Base-by-base conservation (phyloP, 352 stramenopile genomes). In the Globisporangium solare region DNA sequence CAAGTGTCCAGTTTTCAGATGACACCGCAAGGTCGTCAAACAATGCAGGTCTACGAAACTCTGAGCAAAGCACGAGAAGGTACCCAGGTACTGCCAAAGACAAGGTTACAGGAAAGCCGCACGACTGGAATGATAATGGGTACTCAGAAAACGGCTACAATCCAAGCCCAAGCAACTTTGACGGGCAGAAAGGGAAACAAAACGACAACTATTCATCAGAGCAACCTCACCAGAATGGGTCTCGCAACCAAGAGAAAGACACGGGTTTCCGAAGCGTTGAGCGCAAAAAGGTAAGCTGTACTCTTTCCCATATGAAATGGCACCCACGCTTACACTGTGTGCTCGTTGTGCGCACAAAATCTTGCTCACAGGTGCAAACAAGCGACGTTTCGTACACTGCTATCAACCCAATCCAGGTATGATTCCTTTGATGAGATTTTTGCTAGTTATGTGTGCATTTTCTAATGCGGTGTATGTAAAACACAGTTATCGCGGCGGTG, bases 401-500 rank as follows among this genome's bases (percentile, higher is more conserved):
- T 18, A 43, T 43, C 39, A 43, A 43, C 39, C 39, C 39, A 43
- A 60, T 59, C 42, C 59, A 65, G 59, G 59, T 65, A 52, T 21
- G 18, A 4, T 14, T 14, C 14, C 12, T 12, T 42, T 27, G 13
- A 24, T 17, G 21, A 21, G 18, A 27, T 27, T 49, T 10, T 43
- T 31, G 3, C 42, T 43, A 24, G 13, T 6, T 51, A 32, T n/a
- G 14, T 35, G 1, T 40, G 17, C 14, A 14, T 21, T 45, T 32
- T 54, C 11, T 48, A 21, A 39, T 60, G 1, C 8, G 22, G 6
- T 40, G 12, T 35, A 41, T 46, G 37, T 37, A 35, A 35, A 35
- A 35, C 27, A 35, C 7, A 92, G 79, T 66, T 87, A 21, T 64
- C 76, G 18, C 68, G 80, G 43, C 68, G 81, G 15, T 91, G 83